Base-by-base conservation (phyloP, 2,329 filamentous ascomycete species). In the Dothideomycetes sp. region DNA sequence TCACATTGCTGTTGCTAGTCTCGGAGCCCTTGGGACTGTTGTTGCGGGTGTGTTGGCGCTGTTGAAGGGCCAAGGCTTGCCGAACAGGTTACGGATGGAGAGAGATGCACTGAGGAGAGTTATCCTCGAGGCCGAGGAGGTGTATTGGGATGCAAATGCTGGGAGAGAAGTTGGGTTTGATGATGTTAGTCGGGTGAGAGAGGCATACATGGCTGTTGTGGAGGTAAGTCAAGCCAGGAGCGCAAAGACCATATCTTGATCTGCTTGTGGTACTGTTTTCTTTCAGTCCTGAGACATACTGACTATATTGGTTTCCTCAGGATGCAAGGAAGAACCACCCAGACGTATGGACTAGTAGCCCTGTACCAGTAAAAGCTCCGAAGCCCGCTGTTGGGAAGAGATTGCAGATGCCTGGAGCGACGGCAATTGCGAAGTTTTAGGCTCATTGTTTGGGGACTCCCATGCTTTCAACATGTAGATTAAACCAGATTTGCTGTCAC, bases 41-140 rank as follows among this genome's bases (percentile, higher is more conserved):
- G 51, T 60, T 4, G 58, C 51, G 7, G 59, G 59, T 3, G 41
- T 51, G 12, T 41, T 62, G 32, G 53, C 56, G 13, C 28, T 62
- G n/a, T 55, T 57, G 47, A 56, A 54, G 33, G 60, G 58, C 0
- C 56, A 60, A 45, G 56, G 59, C 1, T 41, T 61, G n/a, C 57
- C 59, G n/a, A 58, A 54, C 35, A 45, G 58, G 3, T 40, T 61
- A n/a, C 42, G 57, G 18, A 54, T 58, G 47, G 54, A 55, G 36
- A 35, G 50, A 27, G 57, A 61, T 41, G 51, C 51, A 10, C 41
- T 61, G 35, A 41, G 48, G 31, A 54, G 50, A 27, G 49, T 62
- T 9, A 45, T 58, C 13, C 59, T 61, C 33, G 53, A 53, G 40
- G 51, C 58, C 1, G 58, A 62, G 33, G 58, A 58, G 49, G 29